Percentiles rank a stretch among this genome's conserved stretches.
Conservation (phyloP, 257 asterid species). For the Voacanga thouarsii region DNA sequence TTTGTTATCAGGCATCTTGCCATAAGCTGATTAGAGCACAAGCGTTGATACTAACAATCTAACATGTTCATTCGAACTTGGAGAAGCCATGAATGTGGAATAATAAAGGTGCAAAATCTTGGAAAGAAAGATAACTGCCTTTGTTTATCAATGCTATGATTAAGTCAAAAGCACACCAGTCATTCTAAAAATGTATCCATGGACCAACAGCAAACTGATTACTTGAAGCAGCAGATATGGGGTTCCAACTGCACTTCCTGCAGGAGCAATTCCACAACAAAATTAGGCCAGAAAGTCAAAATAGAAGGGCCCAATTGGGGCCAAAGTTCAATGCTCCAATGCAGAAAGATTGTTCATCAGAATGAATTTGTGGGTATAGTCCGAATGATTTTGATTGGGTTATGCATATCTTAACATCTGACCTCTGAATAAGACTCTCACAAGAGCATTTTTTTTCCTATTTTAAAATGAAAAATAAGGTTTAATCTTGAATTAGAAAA, state of each 20-base stretch:
- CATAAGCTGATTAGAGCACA: neutral
- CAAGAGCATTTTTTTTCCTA: neutral
- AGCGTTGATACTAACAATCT: neutral
- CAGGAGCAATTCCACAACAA: neutral
- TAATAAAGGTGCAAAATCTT: neutral
- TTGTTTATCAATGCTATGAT: neutral
- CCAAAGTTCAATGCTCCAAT: neutral
- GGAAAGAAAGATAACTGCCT: neutral
- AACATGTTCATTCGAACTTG: neutral
- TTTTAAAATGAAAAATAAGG: neutral
- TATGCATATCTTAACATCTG: neutral
- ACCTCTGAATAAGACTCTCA: neutral
- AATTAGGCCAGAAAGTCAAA: neutral
- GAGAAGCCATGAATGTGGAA: neutral
- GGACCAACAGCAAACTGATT: neutral
- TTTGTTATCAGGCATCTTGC: neutral
- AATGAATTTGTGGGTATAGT: neutral
- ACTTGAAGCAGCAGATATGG: neutral
- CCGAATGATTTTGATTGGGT: neutral
- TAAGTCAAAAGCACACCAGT: neutral
- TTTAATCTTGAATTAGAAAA: neutral
- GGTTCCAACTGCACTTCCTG: neutral
- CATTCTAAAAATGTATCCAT: too few relatives aligned
- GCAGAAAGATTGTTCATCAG: neutral
- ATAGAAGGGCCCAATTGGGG: neutral